A percentile compares a stretch with the other conserved stretches of the same genome.
Conservation (phyloP, 1,284 basidiomycete genomes). For the Cryptococcus sp. region DNA sequence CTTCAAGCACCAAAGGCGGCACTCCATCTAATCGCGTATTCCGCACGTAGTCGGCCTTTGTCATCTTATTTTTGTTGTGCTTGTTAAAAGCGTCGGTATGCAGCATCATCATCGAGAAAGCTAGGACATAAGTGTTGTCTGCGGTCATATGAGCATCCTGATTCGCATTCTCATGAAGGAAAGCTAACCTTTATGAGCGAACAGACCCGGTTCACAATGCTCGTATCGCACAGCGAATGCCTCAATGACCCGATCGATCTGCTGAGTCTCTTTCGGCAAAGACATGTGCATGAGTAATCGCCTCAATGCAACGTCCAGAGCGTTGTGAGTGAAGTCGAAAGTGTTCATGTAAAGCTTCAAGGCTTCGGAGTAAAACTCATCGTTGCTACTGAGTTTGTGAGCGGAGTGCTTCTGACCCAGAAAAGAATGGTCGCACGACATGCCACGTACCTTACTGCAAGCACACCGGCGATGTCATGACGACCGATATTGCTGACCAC, state of each 20-base stretch:
- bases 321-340: slow-evolving; percentile 76
- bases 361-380: slow-evolving; percentile 70
- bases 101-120: slow-evolving; percentile 98
- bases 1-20: slow-evolving; percentile 79
- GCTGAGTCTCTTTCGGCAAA: slow-evolving; percentile 93
- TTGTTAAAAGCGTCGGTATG: slow-evolving; percentile 98
- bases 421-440: no score
- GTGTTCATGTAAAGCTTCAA: slow-evolving; percentile 71
- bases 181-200: slow-evolving; percentile 67
- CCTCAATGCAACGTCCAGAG: slow-evolving; percentile 89
- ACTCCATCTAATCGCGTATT: slow-evolving; percentile 89
- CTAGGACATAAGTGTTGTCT: slow-evolving; percentile 96
- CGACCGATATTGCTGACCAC: slow-evolving; percentile 67
- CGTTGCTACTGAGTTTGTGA: slow-evolving; percentile 58
- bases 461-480: slow-evolving; percentile 70
- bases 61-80: slow-evolving; percentile 97
- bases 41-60: slow-evolving; percentile 85
- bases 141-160: slow-evolving; percentile 13
- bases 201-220: slow-evolving; percentile 80
- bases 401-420: background rate
- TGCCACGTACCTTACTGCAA: slow-evolving; percentile 71
- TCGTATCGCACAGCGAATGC: slow-evolving; percentile 86
- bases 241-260: slow-evolving; percentile 97
- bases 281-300: slow-evolving; percentile 88
- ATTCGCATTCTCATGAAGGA: background rate